Evolutionary conservation across 2,329 filamentous ascomycete genomes (phyloP), one percentile per base, ranked within the genome.

Genomic region (Arthroderma sp.): DNA sequence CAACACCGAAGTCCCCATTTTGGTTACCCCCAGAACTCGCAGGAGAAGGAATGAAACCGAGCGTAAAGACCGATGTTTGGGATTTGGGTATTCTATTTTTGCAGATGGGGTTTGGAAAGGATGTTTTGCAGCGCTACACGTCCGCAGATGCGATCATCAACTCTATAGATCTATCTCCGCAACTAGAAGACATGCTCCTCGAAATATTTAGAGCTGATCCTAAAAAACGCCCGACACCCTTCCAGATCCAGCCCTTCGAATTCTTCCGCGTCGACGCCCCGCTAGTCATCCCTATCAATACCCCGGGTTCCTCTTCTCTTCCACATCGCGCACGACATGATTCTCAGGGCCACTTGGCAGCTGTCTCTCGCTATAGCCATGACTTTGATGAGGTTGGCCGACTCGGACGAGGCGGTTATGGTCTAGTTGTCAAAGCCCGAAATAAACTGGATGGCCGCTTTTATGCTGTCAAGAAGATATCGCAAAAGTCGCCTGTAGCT

Each of bases 391-490:
- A 97, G 71, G 85, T 93, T 66, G 89, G 88, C 13, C 82, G 87
- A 3, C 77, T 98, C 11, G 93, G 93, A 2, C 94, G 91, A 69
- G 93, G 93, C 44, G 93, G 91, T 0, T 98, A 95, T 72, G 93
- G 93, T 4, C 89, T 96, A 72, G 93, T 98, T 21, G 89, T 97
- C 57, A 94, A 95, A 70, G 91, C 91, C 2, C 82, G 91, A 33
- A 95, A 95, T 71, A 95, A 93, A 73, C 81, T 96, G 2, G 93
- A 97, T 68, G 88, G 88, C 0, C 87, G 91, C 58, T 85, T 94
- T 44, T 98, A 97, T 71, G 93, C 93, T 17, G 88, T 98, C 68
- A 98, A 98, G 71, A 96, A 97, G 69, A 93, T 98, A 61, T 88
- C 84, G 0, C 88, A 93, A 63, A 85, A 85, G 55, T 88, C 88